These are phyloP conservation scores for Penicillium psychrofluorescens DNA, from an alignment of 495 filamentous ascomycete genomes.

Conservation along the genomic window DNA sequence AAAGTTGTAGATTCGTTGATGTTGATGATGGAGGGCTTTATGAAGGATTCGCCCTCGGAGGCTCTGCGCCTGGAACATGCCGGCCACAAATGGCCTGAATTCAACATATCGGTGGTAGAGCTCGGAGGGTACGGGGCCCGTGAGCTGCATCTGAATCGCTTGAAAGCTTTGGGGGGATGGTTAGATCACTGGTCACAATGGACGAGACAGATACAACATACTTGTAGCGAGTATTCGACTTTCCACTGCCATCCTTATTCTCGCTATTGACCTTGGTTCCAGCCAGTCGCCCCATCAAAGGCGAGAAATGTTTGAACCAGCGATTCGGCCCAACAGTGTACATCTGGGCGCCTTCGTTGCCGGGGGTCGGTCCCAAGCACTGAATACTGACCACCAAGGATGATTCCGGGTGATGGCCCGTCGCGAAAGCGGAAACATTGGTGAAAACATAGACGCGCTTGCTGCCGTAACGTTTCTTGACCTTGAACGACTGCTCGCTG, in stretches of 20 bases:
- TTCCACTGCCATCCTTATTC: conserved; percentile 36
- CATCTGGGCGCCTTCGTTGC: conserved; percentile 64
- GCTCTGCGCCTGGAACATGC: conserved; percentile 76
- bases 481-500: conserved; percentile 54
- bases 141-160: conserved; percentile 84
- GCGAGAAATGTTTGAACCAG: conserved; percentile 81
- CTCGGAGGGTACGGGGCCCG: conserved; percentile 67
- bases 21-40: conserved; percentile 83
- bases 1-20: conserved; percentile 81
- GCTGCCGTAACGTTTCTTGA: conserved; percentile 78
- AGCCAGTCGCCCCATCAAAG: conserved; percentile 75
- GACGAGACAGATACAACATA: conserved; percentile 26
- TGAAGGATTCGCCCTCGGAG: conserved; percentile 71
- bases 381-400: conserved; percentile 63
- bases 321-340: conserved; percentile 70
- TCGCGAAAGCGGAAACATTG: conserved; percentile 52
- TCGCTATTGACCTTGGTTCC: conserved; percentile 61
- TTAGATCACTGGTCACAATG: conserved; percentile 1
- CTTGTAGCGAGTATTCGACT: conserved; percentile 62
- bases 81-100: conserved; percentile 82
- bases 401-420: conserved; percentile 46
- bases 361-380: conserved; percentile 63
- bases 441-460: conserved; percentile 75
- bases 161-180: conserved; percentile 59
- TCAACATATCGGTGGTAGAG: conserved; percentile 90